These are phyloP conservation scores for Trypanosoma conorhini DNA, from an alignment of 208 protist genomes.

Conservation along the genomic window DNA sequence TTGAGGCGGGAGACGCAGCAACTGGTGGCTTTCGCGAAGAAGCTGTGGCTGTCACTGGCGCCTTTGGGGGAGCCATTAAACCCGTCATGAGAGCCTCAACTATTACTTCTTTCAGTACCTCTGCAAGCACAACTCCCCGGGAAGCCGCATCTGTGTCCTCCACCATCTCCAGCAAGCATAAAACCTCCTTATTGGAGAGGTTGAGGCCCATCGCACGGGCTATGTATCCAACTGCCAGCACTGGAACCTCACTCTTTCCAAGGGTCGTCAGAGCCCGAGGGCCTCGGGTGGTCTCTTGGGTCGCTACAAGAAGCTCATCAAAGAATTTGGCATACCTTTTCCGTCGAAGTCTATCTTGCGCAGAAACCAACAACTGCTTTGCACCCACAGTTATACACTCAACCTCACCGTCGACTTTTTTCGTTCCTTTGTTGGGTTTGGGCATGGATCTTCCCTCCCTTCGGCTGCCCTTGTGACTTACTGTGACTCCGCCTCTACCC, in stretches of 20 bases:
- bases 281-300: constrained; percentile 5
- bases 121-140: constrained; percentile 52
- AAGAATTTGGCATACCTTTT: constrained; percentile 20
- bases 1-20: not conserved
- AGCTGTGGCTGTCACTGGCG: constrained; percentile 18
- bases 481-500: not conserved
- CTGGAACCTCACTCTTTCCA: constrained; percentile 40
- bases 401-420: not conserved
- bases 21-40: constrained; percentile 1
- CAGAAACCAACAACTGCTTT: constrained; percentile 19
- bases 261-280: not conserved
- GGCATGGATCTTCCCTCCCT: constrained; percentile 12
- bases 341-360: constrained; percentile 24
- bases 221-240: constrained; percentile 73
- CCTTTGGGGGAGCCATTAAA: constrained; percentile 47
- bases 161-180: constrained; percentile 65
- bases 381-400: constrained; percentile 23
- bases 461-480: not conserved
- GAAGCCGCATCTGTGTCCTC: constrained; percentile 63
- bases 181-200: constrained; percentile 55
- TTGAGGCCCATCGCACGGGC: constrained; percentile 88
- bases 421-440: constrained; percentile 17
- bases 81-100: constrained; percentile 82
- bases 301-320: constrained; percentile 25
- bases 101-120: constrained; percentile 47